Evolutionary conservation across 176 grass and related monocot species (phyloP).

Genomic region (Eremochloa ophiuroides): DNA sequence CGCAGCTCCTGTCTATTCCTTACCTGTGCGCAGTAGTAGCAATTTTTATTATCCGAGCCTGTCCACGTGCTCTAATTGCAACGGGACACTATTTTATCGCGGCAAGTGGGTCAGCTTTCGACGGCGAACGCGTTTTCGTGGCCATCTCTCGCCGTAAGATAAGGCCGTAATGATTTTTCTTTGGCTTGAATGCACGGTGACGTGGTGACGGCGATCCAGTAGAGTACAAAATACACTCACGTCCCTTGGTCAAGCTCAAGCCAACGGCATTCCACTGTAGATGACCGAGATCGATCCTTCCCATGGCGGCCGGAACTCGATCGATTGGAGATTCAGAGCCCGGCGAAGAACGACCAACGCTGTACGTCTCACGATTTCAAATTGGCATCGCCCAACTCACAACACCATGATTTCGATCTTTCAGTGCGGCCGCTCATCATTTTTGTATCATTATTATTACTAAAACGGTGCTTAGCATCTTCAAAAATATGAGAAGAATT

Average conservation of each 20-base stretch:
- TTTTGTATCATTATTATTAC: not conserved
- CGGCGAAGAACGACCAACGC: no score
- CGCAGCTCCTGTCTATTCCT: not conserved
- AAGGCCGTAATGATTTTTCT: not conserved
- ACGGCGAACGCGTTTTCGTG: conserved; percentile 20
- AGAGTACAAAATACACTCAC: not conserved
- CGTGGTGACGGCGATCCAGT: not conserved
- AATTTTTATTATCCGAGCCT: not conserved
- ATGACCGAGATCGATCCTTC: not conserved
- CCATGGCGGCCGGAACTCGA: no score
- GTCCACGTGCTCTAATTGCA: conserved; percentile 5
- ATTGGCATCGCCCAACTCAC: not conserved
- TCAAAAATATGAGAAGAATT: not conserved
- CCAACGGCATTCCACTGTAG: not conserved
- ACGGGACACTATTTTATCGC: not conserved
- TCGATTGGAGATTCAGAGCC: no score
- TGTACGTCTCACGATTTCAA: not conserved
- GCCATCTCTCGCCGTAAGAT: not conserved
- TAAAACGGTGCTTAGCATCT: not conserved
- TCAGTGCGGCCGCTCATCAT: not conserved
- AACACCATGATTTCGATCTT: not conserved
- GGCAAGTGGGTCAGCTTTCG: not conserved
- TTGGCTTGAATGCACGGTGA: conserved; percentile 1
- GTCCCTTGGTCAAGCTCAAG: not conserved
- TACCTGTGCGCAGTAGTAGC: not conserved